Evolutionary conservation across 768 basidiomycete genomes (phyloP).

Genomic region (Atractiella rhizophila): DNA sequence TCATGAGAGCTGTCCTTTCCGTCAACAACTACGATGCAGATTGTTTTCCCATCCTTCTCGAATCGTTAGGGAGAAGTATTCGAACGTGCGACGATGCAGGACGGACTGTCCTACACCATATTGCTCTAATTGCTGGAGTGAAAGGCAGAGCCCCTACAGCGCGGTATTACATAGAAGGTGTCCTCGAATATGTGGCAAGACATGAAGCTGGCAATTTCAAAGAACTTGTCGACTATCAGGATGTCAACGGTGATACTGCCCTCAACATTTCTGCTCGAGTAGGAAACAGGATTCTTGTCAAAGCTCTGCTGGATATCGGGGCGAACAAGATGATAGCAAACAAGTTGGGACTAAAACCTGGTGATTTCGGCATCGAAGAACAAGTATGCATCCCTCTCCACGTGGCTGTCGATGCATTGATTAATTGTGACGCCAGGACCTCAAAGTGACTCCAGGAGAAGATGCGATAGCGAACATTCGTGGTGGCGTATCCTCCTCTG

Average conservation of each 20-base stretch:
- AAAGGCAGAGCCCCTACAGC: slow-evolving; percentile 63
- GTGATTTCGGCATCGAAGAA: slow-evolving; percentile 80
- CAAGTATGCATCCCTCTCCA: slow-evolving; percentile 27
- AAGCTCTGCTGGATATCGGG: slow-evolving; percentile 67
- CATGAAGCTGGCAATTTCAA: slow-evolving; percentile 41
- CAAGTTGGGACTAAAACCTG: slow-evolving; percentile 74
- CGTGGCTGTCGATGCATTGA: background rate
- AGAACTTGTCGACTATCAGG: slow-evolving; percentile 66
- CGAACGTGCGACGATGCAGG: slow-evolving; percentile 66
- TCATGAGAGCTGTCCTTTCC: slow-evolving; percentile 72
- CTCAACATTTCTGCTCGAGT: slow-evolving; percentile 84
- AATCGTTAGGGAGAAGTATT: slow-evolving; percentile 42
- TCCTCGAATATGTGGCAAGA: slow-evolving; percentile 44
- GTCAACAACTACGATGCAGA: slow-evolving; percentile 62
- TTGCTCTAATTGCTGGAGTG: slow-evolving; percentile 68
- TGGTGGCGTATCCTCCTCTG: background rate
- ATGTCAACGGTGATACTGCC: slow-evolving; percentile 85
- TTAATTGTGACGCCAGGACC: slow-evolving; percentile 20
- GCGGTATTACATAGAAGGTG: slow-evolving; percentile 69
- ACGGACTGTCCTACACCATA: slow-evolving; percentile 72
- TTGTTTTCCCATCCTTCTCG: slow-evolving; percentile 36
- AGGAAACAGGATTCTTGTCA: slow-evolving; percentile 64
- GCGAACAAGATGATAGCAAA: slow-evolving; percentile 72
- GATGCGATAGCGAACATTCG: background rate
- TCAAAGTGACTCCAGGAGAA: slow-evolving; percentile 9